A percentile compares a stretch with the other conserved stretches of the same genome.
phyloP scores from a whole-genome alignment of 306 rosid genomes.

The Quercus cerris region DNA sequence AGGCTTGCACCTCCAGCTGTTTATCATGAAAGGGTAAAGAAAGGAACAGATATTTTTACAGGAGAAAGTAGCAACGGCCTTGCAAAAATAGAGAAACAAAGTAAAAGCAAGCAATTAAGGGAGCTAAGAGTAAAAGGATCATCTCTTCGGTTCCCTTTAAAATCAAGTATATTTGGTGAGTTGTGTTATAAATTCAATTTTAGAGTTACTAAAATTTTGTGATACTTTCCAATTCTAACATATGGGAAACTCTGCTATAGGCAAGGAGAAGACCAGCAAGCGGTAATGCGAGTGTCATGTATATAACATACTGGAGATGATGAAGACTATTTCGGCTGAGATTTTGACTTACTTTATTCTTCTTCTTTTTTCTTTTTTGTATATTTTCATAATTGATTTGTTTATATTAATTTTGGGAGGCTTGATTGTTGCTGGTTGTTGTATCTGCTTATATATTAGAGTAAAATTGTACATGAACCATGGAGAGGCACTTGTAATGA shows the following conservation, averaged over 20 bases:
- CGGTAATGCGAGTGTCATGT: conserved; percentile 35
- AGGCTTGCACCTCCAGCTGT: conserved; percentile 93
- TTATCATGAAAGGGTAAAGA: conserved; percentile 86
- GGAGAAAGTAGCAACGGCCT: conserved; percentile 66
- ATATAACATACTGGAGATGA: conserved; percentile 24
- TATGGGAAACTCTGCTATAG: conserved; percentile 28
- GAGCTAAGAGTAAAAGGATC: conserved; percentile 81
- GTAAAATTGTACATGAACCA: conserved; percentile 8
- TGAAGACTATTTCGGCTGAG: conserved; percentile 10
- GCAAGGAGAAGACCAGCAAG: conserved; percentile 69
- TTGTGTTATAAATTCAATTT: conserved; percentile 9
- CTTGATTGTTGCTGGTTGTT: too few relatives aligned
- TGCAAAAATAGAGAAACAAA: conserved; percentile 42
- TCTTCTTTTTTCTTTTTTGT: not conserved
- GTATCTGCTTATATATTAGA: too few relatives aligned
- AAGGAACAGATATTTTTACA: conserved; percentile 41
- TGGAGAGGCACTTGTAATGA: not conserved
- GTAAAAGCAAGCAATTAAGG: conserved; percentile 51
- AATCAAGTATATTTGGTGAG: conserved; percentile 78
- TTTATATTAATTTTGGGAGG: not conserved
- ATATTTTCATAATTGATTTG: not conserved
- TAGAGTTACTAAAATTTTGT: conserved; percentile 1
- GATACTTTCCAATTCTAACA: conserved; percentile 26
- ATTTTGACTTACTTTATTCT: conserved; percentile 15
- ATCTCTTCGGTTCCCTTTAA: conserved; percentile 67